Evolutionary conservation across 345 rosid species (phyloP).

Genomic region (Camelina laxa): DNA sequence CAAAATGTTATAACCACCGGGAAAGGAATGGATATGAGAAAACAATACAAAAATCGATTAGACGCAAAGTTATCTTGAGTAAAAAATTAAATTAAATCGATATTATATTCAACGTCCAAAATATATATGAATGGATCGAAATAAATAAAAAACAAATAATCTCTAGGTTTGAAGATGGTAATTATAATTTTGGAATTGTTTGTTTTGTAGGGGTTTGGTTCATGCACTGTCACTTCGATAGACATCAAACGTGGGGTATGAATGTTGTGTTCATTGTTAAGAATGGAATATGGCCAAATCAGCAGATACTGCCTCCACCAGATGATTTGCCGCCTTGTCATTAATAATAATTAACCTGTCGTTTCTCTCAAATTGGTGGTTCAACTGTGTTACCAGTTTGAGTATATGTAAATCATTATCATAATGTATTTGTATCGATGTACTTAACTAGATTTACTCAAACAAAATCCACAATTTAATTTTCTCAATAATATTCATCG

Average conservation of each 20-base stretch:
- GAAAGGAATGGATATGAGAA: too few relatives aligned
- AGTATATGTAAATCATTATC: background rate
- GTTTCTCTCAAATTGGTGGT: background rate
- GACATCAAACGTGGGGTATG: constrained; percentile 53
- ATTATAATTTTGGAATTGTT: background rate
- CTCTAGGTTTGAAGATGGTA: constrained; percentile 1
- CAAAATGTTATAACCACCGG: too few relatives aligned
- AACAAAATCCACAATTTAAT: background rate
- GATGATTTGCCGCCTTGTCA: constrained; percentile 40
- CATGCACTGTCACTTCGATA: constrained; percentile 48
- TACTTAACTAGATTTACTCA: background rate
- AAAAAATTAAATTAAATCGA: background rate
- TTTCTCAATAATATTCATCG: background rate
- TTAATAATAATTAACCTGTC: background rate
- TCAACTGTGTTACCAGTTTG: background rate
- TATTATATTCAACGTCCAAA: background rate
- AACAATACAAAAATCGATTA: background rate
- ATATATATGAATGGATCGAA: background rate
- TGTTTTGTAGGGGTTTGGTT: constrained; percentile 50
- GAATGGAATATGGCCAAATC: constrained; percentile 31
- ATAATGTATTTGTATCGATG: background rate
- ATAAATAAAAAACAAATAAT: background rate
- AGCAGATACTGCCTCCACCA: constrained; percentile 44
- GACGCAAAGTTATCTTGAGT: too few relatives aligned
- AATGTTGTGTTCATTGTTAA: constrained; percentile 47